Evolutionary conservation across 495 filamentous ascomycete species (phyloP).

Genomic region (Trichoderma parareesei): DNA sequence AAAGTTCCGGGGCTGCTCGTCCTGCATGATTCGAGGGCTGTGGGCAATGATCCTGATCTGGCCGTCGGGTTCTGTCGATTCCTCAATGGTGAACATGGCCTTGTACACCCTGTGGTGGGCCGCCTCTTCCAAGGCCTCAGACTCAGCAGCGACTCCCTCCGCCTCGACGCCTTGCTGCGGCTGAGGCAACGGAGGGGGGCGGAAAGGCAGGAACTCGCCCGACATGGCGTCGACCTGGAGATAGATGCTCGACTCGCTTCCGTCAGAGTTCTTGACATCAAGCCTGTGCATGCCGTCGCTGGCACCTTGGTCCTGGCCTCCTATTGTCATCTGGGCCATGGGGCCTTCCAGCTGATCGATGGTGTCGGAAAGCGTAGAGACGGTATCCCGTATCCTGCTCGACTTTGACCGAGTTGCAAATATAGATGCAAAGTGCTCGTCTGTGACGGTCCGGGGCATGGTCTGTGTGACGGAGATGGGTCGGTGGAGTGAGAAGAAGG

Average conservation of each 20-base stretch:
- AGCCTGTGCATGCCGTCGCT: slow-evolving; percentile 28
- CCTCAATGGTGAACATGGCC: slow-evolving; percentile 72
- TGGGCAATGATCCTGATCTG: slow-evolving; percentile 49
- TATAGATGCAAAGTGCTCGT: slow-evolving; percentile 70
- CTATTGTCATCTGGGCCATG: slow-evolving; percentile 32
- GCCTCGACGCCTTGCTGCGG: slow-evolving; percentile 41
- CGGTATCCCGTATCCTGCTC: slow-evolving; percentile 53
- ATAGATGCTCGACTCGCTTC: slow-evolving; percentile 34
- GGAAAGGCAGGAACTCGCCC: slow-evolving; percentile 64
- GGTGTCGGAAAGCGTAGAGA: slow-evolving; percentile 67
- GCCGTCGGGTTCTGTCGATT: slow-evolving; percentile 63
- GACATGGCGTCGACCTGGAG: slow-evolving; percentile 39
- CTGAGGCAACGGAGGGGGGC: slow-evolving; percentile 65
- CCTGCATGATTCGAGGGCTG: slow-evolving; percentile 40
- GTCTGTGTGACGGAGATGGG: slow-evolving; percentile 81
- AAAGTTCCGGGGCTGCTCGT: slow-evolving; percentile 35
- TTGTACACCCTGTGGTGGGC: slow-evolving; percentile 58
- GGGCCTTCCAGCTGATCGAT: slow-evolving; percentile 63
- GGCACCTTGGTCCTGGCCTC: slow-evolving; percentile 21
- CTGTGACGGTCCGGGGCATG: slow-evolving; percentile 62
- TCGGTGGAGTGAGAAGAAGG: slow-evolving; percentile 93
- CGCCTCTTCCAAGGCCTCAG: slow-evolving; percentile 22
- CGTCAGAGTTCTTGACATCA: slow-evolving; percentile 44
- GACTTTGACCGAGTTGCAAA: slow-evolving; percentile 54
- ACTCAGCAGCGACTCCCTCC: slow-evolving; percentile 23